Evolutionary conservation across 2,329 filamentous ascomycete species (phyloP), one percentile per base, ranked within the genome.

Genomic region (Xylaria sp.): DNA sequence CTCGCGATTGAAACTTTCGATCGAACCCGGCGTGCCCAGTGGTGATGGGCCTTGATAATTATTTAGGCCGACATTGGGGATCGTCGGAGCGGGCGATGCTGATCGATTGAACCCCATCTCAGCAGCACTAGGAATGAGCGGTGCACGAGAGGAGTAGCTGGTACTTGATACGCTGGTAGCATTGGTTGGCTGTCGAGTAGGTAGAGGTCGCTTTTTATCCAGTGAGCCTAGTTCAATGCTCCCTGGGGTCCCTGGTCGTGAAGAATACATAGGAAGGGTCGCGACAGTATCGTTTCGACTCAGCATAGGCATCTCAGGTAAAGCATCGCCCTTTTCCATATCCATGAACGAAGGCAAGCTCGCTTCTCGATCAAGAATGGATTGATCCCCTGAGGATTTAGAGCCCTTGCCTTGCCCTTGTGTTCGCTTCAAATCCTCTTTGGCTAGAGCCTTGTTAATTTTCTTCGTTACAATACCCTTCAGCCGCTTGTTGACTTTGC

Each of bases 401-500:
- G 83, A 83, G 17, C 78, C 79, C 70, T 78, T 84, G 25, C 78
- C 60, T 65, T 83, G 84, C 0, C 80, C 82, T 71, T 80, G 85
- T 23, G 78, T 78, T 69, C 83, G 82, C 70, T 83, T 86, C 64
- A 82, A 83, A 74, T 90, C 88, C 56, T 95, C 90, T 70, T 93
- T 92, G 54, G 89, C 90, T 25, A 98, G 79, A 0, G 93, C 94
- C 76, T 92, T 94, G 78, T 95, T 92, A 71, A 97, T 91, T 78
- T 95, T 97, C 71, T 83, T 85, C 57, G 88, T 88, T 3, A 98
- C 94, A 68, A 98, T 95, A 69, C 88, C 88, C 73, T 90, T 90
- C 68, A 99, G 83, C 68, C 93, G 84, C 71, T 87, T 89, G 78
- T 96, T 96, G 75, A 97, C 89, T 80, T 98, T 98, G 47, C 93